phyloP scores from a whole-genome alignment of 2,329 filamentous ascomycete genomes.

The Stagonosporopsis rhizophila region DNA sequence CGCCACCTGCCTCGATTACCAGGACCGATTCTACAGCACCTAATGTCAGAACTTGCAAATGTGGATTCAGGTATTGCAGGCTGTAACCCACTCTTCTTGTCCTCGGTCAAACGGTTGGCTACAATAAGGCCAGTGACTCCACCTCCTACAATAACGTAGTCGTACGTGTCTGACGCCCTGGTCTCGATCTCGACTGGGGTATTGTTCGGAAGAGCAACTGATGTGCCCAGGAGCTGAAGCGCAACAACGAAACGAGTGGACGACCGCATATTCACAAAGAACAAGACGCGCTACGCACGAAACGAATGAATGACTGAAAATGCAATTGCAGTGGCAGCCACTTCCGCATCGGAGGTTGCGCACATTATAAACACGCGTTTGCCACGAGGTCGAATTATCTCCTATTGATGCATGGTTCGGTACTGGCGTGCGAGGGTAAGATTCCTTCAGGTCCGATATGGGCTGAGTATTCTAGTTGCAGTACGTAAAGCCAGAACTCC shows the following conservation, averaged over 20 bases:
- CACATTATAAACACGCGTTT: constrained; percentile 4
- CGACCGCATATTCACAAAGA: constrained; percentile 27
- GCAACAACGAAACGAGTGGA: constrained; percentile 22
- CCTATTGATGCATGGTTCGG: constrained; percentile 8
- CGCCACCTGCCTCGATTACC: constrained; percentile 37
- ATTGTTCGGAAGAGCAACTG: constrained; percentile 21
- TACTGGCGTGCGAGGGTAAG: constrained; percentile 1
- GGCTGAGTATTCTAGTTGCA: constrained; percentile 4
- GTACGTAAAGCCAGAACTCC: background rate
- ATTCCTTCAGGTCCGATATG: constrained; percentile 2
- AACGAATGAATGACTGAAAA: constrained; percentile 4
- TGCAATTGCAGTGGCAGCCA: background rate
- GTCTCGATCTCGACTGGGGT: constrained; percentile 1
- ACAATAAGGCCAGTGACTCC: constrained; percentile 37
- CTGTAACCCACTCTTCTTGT: constrained; percentile 21
- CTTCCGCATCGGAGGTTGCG: background rate
- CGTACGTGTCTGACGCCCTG: constrained; percentile 26
- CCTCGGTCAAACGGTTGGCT: constrained; percentile 33
- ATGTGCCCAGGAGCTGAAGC: constrained; percentile 23
- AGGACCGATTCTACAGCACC: constrained; percentile 28
- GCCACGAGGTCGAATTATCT: constrained; percentile 7
- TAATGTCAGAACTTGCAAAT: constrained; percentile 8
- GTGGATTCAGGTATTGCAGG: background rate
- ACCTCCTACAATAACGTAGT: constrained; percentile 40
- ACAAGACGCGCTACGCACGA: background rate